Conservation (phyloP, 345 rosid species). For the Populus simonii region DNA sequence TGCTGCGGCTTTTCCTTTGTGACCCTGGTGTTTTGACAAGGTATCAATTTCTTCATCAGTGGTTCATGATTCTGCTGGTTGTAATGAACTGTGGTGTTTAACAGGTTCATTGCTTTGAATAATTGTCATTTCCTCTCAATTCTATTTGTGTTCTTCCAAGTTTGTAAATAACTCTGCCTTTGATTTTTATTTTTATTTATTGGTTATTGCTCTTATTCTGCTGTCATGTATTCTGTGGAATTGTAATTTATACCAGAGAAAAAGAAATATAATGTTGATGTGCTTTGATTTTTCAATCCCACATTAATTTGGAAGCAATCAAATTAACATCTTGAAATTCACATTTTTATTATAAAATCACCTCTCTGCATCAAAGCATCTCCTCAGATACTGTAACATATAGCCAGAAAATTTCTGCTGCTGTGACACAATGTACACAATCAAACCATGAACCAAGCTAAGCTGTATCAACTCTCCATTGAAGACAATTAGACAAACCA, state of each 20-base stretch:
- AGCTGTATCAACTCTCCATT: too few relatives aligned
- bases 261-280: neutral
- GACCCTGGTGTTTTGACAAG: neutral
- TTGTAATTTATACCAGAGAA: neutral
- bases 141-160: neutral
- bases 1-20: neutral
- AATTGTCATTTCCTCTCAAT: neutral
- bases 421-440: neutral
- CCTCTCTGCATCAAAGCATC: neutral
- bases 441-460: too few relatives aligned
- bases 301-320: neutral
- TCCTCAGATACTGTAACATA: neutral
- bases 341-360: neutral
- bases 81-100: neutral
- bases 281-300: neutral
- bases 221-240: neutral
- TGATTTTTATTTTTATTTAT: neutral
- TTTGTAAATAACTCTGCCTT: neutral
- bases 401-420: neutral
- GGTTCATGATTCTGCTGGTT: neutral
- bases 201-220: neutral
- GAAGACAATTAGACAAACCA: neutral
- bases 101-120: neutral
- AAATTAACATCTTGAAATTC: neutral
- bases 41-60: neutral